Conservation (phyloP, 805 yeast genomes). For the Monosporozyma servazzii region DNA sequence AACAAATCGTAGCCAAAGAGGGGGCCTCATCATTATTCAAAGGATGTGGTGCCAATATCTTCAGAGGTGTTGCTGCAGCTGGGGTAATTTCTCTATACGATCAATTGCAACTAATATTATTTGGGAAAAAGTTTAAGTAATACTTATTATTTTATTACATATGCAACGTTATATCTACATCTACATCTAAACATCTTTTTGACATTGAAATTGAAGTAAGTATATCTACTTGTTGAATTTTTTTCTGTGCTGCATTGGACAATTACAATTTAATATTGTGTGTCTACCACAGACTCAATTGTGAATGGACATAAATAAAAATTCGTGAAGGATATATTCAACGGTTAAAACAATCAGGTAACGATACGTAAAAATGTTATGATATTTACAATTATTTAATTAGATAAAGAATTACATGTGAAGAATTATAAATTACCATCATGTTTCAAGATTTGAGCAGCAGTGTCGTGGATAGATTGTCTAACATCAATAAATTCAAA, state of each 20-base stretch:
- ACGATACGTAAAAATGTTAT: no score
- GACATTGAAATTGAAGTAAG: background rate
- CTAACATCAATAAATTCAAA: slow-evolving; percentile 17
- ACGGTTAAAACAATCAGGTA: no score
- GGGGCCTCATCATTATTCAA: slow-evolving; percentile 90
- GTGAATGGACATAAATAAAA: no score
- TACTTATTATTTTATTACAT: background rate
- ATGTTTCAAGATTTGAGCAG: slow-evolving; percentile 17
- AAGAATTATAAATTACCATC: slow-evolving; percentile 8
- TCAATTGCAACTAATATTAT: slow-evolving; percentile 87
- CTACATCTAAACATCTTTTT: no score
- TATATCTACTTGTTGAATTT: no score
- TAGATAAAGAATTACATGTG: no score
- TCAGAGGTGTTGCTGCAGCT: slow-evolving; percentile 99
- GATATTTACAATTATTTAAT: no score
- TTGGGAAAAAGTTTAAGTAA: slow-evolving; percentile 90
- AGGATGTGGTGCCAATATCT: slow-evolving; percentile 99
- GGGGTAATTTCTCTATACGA: slow-evolving; percentile 98
- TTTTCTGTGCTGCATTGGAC: no score
- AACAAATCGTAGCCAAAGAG: slow-evolving; percentile 88
- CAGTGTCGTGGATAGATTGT: slow-evolving; percentile 19
- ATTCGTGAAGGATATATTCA: no score
- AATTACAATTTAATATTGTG: no score
- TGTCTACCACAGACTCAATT: no score
- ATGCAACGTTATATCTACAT: background rate